A percentile compares a stretch with the other conserved stretches of the same genome.
These are phyloP conservation scores for Eurotiales sp. DNA, from an alignment of 2,329 filamentous ascomycete species.

Conservation along the genomic window DNA sequence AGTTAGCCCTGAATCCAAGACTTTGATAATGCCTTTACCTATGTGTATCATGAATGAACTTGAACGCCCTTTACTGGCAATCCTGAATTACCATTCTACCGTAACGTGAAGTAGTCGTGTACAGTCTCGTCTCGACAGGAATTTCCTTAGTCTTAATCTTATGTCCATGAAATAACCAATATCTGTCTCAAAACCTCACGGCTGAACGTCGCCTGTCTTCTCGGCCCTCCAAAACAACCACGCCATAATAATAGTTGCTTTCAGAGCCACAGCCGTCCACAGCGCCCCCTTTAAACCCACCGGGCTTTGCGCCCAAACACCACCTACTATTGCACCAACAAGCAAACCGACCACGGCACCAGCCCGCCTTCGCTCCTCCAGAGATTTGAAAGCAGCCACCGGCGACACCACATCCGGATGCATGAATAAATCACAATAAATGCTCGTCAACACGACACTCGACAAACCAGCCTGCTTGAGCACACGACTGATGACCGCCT, in stretches of 20 bases:
- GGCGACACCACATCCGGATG: constrained; percentile 52
- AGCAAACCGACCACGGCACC: constrained; percentile 52
- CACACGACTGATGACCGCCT: constrained; percentile 70
- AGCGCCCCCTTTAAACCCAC: constrained; percentile 53
- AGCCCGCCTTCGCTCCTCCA: constrained; percentile 52
- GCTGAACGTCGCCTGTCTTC: not conserved
- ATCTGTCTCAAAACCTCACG: too few species aligned
- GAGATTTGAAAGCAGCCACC: constrained; percentile 30
- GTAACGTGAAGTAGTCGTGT: too few species aligned
- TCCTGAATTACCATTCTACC: too few species aligned
- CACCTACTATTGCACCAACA: constrained; percentile 53
- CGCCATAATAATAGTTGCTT: constrained; percentile 52
- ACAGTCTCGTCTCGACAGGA: too few species aligned
- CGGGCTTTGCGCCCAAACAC: constrained; percentile 51
- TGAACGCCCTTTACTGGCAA: too few species aligned
- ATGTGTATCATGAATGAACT: too few species aligned
- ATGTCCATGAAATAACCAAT: too few species aligned
- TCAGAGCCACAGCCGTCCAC: constrained; percentile 59
- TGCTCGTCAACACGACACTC: constrained; percentile 72
- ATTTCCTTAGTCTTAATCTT: too few species aligned
- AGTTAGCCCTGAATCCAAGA: too few species aligned
- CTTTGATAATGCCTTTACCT: not conserved
- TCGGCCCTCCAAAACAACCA: constrained; percentile 62
- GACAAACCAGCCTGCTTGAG: constrained; percentile 68
- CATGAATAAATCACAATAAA: constrained; percentile 76